phyloP scores from a whole-genome alignment of 345 rosid genomes.

The Boechera retrofracta region DNA sequence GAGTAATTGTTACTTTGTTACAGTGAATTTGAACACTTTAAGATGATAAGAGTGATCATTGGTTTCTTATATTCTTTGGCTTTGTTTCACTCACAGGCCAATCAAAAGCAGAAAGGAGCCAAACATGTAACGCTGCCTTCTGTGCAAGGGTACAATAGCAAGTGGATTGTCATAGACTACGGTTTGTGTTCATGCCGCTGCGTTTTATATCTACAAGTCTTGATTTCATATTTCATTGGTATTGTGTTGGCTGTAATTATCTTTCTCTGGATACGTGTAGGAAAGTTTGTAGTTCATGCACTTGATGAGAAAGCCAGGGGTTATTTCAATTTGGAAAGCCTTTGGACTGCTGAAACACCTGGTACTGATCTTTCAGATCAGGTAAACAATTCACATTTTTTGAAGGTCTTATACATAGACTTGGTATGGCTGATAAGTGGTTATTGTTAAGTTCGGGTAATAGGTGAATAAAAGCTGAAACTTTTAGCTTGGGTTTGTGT shows the following conservation, averaged over 20 bases:
- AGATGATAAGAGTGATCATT: conserved; percentile 1
- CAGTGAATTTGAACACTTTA: not conserved
- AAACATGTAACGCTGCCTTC: conserved; percentile 62
- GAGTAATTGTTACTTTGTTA: conserved; percentile 1
- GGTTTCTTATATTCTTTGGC: not conserved
- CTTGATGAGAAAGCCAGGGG: conserved; percentile 93
- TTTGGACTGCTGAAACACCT: conserved; percentile 54
- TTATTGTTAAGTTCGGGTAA: not conserved
- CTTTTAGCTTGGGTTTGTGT: conserved; percentile 16
- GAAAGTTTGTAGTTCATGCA: conserved; percentile 84
- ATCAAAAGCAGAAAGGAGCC: conserved; percentile 84
- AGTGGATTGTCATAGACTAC: conserved; percentile 86
- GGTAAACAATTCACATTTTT: conserved; percentile 44
- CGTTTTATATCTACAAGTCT: conserved; percentile 9
- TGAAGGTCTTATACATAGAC: not conserved
- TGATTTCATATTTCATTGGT: not conserved
- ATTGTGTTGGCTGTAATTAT: not conserved
- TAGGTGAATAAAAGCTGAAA: not conserved
- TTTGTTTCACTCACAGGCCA: conserved; percentile 59
- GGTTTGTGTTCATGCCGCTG: conserved; percentile 52
- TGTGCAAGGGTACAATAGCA: conserved; percentile 77
- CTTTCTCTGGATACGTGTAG: conserved; percentile 42
- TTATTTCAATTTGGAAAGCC: conserved; percentile 78
- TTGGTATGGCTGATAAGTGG: not conserved
- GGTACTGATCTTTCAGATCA: conserved; percentile 50